A percentile compares a stretch with the other conserved stretches of the same genome.
These are phyloP conservation scores for Camptophora hylomeconis DNA, from an alignment of 2,329 filamentous ascomycete genomes.

Conservation along the genomic window DNA sequence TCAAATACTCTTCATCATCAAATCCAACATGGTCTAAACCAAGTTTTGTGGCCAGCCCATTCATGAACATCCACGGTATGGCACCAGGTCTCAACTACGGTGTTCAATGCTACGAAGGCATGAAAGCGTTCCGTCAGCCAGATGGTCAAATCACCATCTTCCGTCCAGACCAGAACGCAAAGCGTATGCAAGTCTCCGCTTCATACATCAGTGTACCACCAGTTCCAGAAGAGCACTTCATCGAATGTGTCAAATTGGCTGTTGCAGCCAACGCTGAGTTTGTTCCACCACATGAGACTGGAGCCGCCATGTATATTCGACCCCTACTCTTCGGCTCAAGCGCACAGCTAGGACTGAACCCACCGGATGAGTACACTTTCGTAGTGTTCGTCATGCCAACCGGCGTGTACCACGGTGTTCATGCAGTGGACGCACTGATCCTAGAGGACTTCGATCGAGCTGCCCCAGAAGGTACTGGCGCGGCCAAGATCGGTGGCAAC, in stretches of 20 bases:
- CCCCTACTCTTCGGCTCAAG: conserved; percentile 78
- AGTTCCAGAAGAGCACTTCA: conserved; percentile 64
- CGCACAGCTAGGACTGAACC: conserved; percentile 72
- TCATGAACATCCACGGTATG: conserved; percentile 86
- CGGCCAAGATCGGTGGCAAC: conserved; percentile 90
- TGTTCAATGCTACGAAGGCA: conserved; percentile 94
- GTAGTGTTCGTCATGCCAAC: conserved; percentile 82
- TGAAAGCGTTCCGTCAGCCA: conserved; percentile 84
- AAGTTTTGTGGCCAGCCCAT: conserved; percentile 69
- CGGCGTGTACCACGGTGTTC: conserved; percentile 81
- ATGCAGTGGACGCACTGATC: conserved; percentile 76
- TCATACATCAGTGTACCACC: conserved; percentile 71
- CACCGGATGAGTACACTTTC: conserved; percentile 87
- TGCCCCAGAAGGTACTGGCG: conserved; percentile 80
- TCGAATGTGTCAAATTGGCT: conserved; percentile 63
- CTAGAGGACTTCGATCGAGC: conserved; percentile 88
- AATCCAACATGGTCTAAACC: conserved; percentile 34
- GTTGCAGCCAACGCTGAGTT: conserved; percentile 81
- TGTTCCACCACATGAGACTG: conserved; percentile 79
- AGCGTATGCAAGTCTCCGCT: conserved; percentile 72
- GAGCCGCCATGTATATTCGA: conserved; percentile 84
- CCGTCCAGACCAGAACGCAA: conserved; percentile 73
- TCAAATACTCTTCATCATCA: conserved; percentile 54
- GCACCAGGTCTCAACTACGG: conserved; percentile 92
- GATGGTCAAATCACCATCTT: conserved; percentile 68